These are phyloP conservation scores for Nasturtium officinale DNA, from an alignment of 345 rosid species.

Conservation along the genomic window DNA sequence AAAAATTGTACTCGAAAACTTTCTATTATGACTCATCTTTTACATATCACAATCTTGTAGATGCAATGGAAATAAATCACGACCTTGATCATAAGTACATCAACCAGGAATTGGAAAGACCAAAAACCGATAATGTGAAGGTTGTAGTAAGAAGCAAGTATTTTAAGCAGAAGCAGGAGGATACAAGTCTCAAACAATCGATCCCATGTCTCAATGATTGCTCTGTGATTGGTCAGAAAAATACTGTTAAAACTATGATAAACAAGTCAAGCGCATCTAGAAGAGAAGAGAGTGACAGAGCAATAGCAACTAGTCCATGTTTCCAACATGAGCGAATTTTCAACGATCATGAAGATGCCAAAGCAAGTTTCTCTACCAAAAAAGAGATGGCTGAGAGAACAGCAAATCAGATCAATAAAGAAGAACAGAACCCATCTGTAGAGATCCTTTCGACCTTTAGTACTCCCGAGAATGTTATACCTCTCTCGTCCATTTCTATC, in stretches of 20 bases:
- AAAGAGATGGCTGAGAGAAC: slow-evolving; percentile 31
- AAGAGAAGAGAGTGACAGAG: slow-evolving; percentile 23
- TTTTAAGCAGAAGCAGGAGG: slow-evolving; percentile 59
- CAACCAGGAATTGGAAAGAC: slow-evolving; percentile 40
- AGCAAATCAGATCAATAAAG: slow-evolving; percentile 39
- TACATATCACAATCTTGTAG: slow-evolving; percentile 10
- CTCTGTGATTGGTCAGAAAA: slow-evolving; percentile 36
- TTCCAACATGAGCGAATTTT: slow-evolving; percentile 19
- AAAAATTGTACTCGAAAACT: not conserved
- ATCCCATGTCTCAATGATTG: slow-evolving; percentile 34
- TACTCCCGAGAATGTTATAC: slow-evolving; percentile 36
- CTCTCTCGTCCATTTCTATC: slow-evolving; percentile 36
- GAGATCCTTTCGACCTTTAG: slow-evolving; percentile 38
- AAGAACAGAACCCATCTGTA: slow-evolving; percentile 36
- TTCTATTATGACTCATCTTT: slow-evolving; percentile 5
- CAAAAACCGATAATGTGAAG: slow-evolving; percentile 52
- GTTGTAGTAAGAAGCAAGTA: slow-evolving; percentile 64
- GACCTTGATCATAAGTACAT: slow-evolving; percentile 23
- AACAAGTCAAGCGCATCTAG: slow-evolving; percentile 6
- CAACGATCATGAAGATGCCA: slow-evolving; percentile 20
- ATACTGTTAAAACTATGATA: slow-evolving; percentile 13
- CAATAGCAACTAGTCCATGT: slow-evolving; percentile 23
- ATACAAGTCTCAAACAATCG: slow-evolving; percentile 37
- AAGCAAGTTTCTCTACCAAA: slow-evolving; percentile 28
- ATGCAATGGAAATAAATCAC: slow-evolving; percentile 31